Conservation (phyloP, 2,329 filamentous ascomycete genomes). For the Verruconis gallopava region DNA sequence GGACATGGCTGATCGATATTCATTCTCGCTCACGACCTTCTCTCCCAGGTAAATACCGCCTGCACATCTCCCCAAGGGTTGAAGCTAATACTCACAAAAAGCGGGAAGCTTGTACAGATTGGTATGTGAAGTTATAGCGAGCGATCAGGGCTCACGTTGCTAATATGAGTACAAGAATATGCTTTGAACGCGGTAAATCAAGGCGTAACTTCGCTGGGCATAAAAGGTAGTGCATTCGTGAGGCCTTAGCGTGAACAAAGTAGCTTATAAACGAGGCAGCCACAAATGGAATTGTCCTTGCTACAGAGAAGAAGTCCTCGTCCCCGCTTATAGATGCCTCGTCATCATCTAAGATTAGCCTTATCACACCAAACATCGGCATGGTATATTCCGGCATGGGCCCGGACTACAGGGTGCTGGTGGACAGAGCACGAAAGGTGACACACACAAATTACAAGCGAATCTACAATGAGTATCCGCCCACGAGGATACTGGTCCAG, state of each 20-base stretch:
- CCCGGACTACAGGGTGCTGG: slow-evolving; percentile 91
- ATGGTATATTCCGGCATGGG: slow-evolving; percentile 99
- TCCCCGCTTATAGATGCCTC: slow-evolving; percentile 91
- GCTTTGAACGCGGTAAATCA: slow-evolving; percentile 98
- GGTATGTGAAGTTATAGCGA: slow-evolving; percentile 39
- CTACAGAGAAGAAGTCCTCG: slow-evolving; percentile 98
- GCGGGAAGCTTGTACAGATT: slow-evolving; percentile 98
- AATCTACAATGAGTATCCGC: slow-evolving; percentile 99
- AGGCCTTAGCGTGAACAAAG: slow-evolving; percentile 6
- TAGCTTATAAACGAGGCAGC: slow-evolving; percentile 38
- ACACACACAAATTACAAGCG: slow-evolving; percentile 98
- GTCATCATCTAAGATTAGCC: slow-evolving; percentile 92
- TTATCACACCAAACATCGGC: slow-evolving; percentile 97
- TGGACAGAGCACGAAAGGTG: slow-evolving; percentile 96
- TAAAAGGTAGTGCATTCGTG: slow-evolving; percentile 67
- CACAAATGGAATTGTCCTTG: slow-evolving; percentile 96
- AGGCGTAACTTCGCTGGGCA: slow-evolving; percentile 93
- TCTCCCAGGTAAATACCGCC: slow-evolving; percentile 71
- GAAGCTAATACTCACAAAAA: slow-evolving; percentile 40
- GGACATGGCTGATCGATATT: slow-evolving; percentile 94
- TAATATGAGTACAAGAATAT: slow-evolving; percentile 57
- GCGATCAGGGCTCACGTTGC: slow-evolving; percentile 6
- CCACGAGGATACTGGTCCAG: slow-evolving; percentile 96
- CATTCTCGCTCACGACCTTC: slow-evolving; percentile 98
- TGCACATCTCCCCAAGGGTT: slow-evolving; percentile 18